phyloP scores from a whole-genome alignment of 2,329 filamentous ascomycete genomes.

The Coccinonectria pachysandricola region DNA sequence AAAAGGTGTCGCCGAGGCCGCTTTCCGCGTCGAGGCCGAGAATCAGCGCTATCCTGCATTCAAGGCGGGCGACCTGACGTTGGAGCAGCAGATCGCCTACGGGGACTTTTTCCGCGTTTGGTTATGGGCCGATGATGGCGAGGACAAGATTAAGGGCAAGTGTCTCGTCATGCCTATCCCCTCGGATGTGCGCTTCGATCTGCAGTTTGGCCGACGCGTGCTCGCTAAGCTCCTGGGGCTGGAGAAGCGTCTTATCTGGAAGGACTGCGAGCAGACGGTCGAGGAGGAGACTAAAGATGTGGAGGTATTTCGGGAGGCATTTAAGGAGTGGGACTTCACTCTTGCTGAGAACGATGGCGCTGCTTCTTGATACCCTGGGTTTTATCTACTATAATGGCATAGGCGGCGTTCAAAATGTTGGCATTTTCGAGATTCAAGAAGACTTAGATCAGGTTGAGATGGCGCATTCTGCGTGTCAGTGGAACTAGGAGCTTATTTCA shows the following conservation, averaged over 20 bases:
- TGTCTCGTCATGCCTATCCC: constrained; percentile 66
- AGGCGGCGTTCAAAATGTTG: too few relatives aligned
- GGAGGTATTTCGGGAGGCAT: constrained; percentile 67
- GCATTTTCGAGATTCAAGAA: too few relatives aligned
- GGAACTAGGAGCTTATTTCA: too few relatives aligned
- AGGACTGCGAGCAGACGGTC: constrained; percentile 66
- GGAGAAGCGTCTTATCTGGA: constrained; percentile 74
- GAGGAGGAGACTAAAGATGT: constrained; percentile 74
- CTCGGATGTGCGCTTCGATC: constrained; percentile 65
- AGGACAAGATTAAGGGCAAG: constrained; percentile 45
- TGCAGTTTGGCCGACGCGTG: constrained; percentile 83
- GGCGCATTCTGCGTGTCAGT: too few relatives aligned
- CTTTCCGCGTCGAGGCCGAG: constrained; percentile 80
- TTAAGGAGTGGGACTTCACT: constrained; percentile 81
- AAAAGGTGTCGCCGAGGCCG: constrained; percentile 72
- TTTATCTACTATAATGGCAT: too few relatives aligned
- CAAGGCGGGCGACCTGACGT: constrained; percentile 35
- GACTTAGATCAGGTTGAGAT: too few relatives aligned
- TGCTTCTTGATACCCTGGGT: constrained; percentile 7
- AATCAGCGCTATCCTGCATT: constrained; percentile 52
- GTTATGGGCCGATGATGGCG: constrained; percentile 57
- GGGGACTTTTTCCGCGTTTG: constrained; percentile 73
- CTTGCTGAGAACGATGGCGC: constrained; percentile 13
- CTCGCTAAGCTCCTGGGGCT: constrained; percentile 78
- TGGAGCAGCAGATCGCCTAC: constrained; percentile 35